These are phyloP conservation scores for Trypanosomatidae sp. DNA, from an alignment of 208 protist genomes.

Conservation along the genomic window DNA sequence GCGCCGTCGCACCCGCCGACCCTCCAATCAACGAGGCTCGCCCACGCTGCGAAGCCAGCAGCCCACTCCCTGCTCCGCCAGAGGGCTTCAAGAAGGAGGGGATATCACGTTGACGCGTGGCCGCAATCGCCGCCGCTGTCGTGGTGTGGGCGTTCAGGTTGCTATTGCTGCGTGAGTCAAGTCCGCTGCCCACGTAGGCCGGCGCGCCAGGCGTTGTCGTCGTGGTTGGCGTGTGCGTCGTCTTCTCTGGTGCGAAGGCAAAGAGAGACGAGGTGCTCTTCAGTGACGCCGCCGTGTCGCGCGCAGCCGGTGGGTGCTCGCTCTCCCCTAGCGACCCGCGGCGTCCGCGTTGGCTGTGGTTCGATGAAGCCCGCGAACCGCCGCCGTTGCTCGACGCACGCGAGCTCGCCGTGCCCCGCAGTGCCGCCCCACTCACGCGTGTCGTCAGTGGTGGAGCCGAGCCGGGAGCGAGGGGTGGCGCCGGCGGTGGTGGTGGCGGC, in stretches of 20 bases:
- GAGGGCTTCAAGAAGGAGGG: constrained; percentile 18
- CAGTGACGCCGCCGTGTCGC: no score
- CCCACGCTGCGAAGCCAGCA: no score
- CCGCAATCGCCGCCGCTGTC: background rate
- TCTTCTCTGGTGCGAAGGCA: no score
- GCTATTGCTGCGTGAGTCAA: constrained; percentile 10
- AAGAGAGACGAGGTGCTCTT: no score
- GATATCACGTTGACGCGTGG: constrained; percentile 2
- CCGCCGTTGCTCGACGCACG: constrained; percentile 20
- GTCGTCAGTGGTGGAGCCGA: constrained; percentile 6
- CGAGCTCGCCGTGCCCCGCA: constrained; percentile 7
- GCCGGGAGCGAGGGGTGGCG: background rate
- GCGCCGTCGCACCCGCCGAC: background rate
- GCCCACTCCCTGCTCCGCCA: no score
- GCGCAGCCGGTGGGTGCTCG: no score
- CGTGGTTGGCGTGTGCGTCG: no score
- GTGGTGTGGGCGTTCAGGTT: background rate
- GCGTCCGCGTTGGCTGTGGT: no score
- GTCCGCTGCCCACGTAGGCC: no score
- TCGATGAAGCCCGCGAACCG: background rate
- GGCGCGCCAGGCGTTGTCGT: no score
- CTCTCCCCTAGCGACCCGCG: no score
- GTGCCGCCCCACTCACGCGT: constrained; percentile 13
- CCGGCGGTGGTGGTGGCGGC: background rate
- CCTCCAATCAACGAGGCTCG: no score